A percentile compares a stretch with the other conserved stretches of the same genome.
These are phyloP conservation scores for Pseudogymnoascus sp. DNA, from an alignment of 2,329 filamentous ascomycete species.

Conservation along the genomic window DNA sequence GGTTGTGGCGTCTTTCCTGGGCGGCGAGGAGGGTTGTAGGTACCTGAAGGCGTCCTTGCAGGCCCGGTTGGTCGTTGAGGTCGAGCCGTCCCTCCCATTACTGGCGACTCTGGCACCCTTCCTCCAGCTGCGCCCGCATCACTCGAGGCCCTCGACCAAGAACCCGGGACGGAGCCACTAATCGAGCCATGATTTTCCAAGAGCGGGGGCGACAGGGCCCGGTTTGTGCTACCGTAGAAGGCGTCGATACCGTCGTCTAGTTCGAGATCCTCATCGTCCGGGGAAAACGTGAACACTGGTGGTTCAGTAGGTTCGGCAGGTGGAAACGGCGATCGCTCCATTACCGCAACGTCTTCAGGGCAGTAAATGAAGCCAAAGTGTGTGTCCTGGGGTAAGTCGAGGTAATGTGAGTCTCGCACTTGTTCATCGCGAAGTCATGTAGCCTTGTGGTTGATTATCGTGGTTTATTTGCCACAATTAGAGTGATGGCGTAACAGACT, in stretches of 20 bases:
- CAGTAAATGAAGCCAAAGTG: not conserved
- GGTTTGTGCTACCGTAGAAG: slow-evolving; percentile 16
- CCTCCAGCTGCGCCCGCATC: slow-evolving; percentile 23
- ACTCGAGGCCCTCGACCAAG: slow-evolving; percentile 38
- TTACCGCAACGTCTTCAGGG: not conserved
- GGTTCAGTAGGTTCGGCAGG: slow-evolving; percentile 5
- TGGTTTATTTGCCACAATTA: slow-evolving; percentile 1
- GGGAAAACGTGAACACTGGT: slow-evolving; percentile 6
- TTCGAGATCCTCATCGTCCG: not conserved
- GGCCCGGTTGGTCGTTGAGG: slow-evolving; percentile 63
- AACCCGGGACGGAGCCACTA: slow-evolving; percentile 25
- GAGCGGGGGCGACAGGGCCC: slow-evolving; percentile 19
- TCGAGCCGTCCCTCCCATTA: slow-evolving; percentile 45
- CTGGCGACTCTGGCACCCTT: slow-evolving; percentile 22
- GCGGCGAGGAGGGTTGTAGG: slow-evolving; percentile 62
- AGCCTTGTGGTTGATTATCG: not conserved
- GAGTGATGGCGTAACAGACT: slow-evolving; percentile 9
- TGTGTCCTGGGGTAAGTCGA: not conserved
- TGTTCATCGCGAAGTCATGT: not conserved
- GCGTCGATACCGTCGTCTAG: not conserved
- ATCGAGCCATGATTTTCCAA: slow-evolving; percentile 23
- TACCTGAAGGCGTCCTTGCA: slow-evolving; percentile 68
- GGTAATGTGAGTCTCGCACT: not conserved
- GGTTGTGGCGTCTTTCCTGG: slow-evolving; percentile 43
- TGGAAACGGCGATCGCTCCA: slow-evolving; percentile 4